These are phyloP conservation scores for Croton setiger DNA, from an alignment of 441 rosid species.

Conservation along the genomic window DNA sequence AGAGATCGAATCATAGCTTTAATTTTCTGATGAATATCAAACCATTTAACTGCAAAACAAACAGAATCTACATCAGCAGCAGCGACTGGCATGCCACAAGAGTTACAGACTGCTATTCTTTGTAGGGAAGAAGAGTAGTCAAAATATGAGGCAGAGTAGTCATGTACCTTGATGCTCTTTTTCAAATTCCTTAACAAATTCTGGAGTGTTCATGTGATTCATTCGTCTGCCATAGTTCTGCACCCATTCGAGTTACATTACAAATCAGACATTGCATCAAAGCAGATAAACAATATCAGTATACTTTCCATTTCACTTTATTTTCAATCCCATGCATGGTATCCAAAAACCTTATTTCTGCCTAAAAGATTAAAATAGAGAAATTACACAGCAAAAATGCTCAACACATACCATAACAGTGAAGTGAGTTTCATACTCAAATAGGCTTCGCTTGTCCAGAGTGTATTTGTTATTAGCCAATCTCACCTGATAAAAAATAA, in stretches of 20 bases:
- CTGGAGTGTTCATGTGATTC: constrained; percentile 76
- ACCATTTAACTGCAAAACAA: constrained; percentile 66
- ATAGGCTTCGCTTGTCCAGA: constrained; percentile 69
- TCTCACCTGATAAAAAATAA: constrained; percentile 57
- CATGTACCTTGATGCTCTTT: constrained; percentile 69
- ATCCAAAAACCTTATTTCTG: neutral
- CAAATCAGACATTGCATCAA: neutral
- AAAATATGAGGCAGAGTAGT: neutral
- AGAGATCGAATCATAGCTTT: constrained; percentile 58
- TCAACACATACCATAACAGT: constrained; percentile 80
- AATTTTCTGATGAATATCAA: constrained; percentile 62
- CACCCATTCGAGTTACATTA: constrained; percentile 24
- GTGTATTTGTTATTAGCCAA: constrained; percentile 83
- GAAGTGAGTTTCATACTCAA: constrained; percentile 96
- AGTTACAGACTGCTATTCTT: neutral
- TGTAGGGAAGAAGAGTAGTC: neutral
- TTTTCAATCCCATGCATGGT: neutral
- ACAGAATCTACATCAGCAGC: constrained; percentile 10
- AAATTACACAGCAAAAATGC: constrained; percentile 7
- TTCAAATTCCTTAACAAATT: constrained; percentile 82
- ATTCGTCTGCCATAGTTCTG: constrained; percentile 82
- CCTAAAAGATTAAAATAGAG: constrained; percentile 4
- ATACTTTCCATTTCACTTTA: neutral
- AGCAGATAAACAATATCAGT: neutral
- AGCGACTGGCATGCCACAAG: neutral